These are phyloP conservation scores for Yarrowia galli DNA, from an alignment of 1,139 yeast species.

Conservation along the genomic window DNA sequence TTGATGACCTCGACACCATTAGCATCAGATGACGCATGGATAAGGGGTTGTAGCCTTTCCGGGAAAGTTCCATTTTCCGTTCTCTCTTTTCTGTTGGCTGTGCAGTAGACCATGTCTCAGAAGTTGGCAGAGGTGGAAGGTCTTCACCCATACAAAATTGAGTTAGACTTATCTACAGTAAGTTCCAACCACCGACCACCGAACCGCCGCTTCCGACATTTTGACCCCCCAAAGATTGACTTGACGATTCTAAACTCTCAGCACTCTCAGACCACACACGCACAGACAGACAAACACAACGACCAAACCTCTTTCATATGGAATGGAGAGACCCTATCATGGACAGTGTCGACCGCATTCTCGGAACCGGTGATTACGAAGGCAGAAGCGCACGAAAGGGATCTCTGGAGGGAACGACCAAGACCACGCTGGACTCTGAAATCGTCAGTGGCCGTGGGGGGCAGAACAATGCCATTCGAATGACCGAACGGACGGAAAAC, in stretches of 20 bases:
- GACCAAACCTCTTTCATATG: neutral
- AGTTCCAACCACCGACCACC: too few relatives aligned
- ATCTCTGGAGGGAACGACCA: neutral
- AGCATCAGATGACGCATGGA: too few relatives aligned
- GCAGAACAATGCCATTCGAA: neutral
- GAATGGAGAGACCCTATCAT: slow-evolving; percentile 6
- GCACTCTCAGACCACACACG: neutral
- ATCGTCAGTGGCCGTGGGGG: neutral
- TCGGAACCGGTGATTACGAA: neutral
- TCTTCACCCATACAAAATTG: too few relatives aligned
- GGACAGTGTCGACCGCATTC: slow-evolving; percentile 8
- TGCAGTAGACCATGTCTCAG: too few relatives aligned
- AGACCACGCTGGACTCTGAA: slow-evolving; percentile 1
- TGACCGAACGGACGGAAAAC: slow-evolving; percentile 4
- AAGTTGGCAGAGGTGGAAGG: too few relatives aligned
- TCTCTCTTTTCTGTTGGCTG: too few relatives aligned
- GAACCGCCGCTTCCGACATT: too few relatives aligned
- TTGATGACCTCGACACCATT: too few relatives aligned
- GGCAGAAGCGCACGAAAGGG: neutral
- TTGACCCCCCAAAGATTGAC: neutral
- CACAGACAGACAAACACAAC: too few relatives aligned
- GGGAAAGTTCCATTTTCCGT: too few relatives aligned
- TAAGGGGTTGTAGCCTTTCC: too few relatives aligned
- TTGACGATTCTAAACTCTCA: neutral
- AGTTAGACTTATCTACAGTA: too few relatives aligned